A percentile compares a stretch with the other conserved stretches of the same genome.
Conservation (phyloP, 129 eudicot species). For the sunflower (Helianthus annuus) region HanXRQr2.0-SUNRISE NC_035447.2:9133589-9134088, state of each 20-base stretch:
- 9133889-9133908: background rate
- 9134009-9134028: conserved; percentile 96
- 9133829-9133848: conserved; percentile 99
- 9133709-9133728: background rate
- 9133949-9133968: conserved; percentile 99
- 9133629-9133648: conserved; percentile 90
- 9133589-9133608: conserved; percentile 97
- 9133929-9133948: conserved; percentile 56
- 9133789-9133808: conserved; percentile 99
- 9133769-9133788: conserved; percentile 99
- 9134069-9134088: background rate
- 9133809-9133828: conserved; percentile 96
- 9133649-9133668: conserved; percentile 95
- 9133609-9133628: conserved; percentile 92
- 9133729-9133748: background rate
- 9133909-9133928: background rate
- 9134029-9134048: conserved; percentile 66
- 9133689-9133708: background rate
- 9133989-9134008: conserved; percentile 99
- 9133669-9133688: conserved; percentile 18
- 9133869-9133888: conserved; percentile 5
- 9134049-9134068: conserved; percentile 1
- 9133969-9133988: conserved; percentile 99
- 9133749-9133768: conserved; percentile 61
- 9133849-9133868: conserved; percentile 88